These are phyloP conservation scores for Leccinum arenicola DNA, from an alignment of 768 basidiomycete genomes.

Conservation along the genomic window DNA sequence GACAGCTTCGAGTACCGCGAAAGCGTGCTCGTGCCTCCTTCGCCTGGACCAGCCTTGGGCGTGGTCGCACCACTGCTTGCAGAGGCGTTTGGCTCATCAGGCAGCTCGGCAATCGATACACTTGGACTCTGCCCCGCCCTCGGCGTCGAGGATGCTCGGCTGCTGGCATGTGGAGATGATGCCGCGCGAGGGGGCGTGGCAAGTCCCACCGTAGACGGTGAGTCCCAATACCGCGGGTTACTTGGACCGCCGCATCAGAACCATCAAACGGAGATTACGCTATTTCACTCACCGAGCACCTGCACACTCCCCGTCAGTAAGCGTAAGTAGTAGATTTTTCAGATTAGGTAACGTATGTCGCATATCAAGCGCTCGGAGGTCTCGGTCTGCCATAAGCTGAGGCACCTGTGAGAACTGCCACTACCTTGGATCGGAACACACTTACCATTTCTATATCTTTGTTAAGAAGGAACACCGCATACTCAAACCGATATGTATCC, in stretches of 20 bases:
- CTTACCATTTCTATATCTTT: slow-evolving; percentile 93
- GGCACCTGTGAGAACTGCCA: slow-evolving; percentile 7
- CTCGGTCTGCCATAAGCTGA: slow-evolving; percentile 89
- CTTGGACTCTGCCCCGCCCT: slow-evolving; percentile 23
- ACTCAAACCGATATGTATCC: slow-evolving; percentile 96
- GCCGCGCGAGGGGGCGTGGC: slow-evolving; percentile 21
- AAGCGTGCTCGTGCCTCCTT: slow-evolving; percentile 30
- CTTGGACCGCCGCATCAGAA: slow-evolving; percentile 18
- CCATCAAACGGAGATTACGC: not conserved
- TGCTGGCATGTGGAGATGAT: slow-evolving; percentile 18
- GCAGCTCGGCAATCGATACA: slow-evolving; percentile 15
- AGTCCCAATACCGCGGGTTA: slow-evolving; percentile 18
- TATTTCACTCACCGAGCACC: slow-evolving; percentile 41
- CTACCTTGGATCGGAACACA: not conserved
- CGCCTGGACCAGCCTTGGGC: slow-evolving; percentile 41
- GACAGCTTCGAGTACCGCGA: slow-evolving; percentile 41
- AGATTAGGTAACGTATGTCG: slow-evolving; percentile 96
- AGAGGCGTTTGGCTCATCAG: slow-evolving; percentile 39
- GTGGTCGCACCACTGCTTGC: slow-evolving; percentile 57
- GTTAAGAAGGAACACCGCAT: slow-evolving; percentile 94
- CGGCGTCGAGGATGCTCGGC: slow-evolving; percentile 25
- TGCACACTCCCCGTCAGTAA: slow-evolving; percentile 66
- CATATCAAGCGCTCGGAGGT: slow-evolving; percentile 86
- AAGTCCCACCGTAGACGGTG: slow-evolving; percentile 21
- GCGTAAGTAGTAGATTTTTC: slow-evolving; percentile 86